phyloP scores from a whole-genome alignment of 148 eudicot species.

The Cornus suecica region DNA sequence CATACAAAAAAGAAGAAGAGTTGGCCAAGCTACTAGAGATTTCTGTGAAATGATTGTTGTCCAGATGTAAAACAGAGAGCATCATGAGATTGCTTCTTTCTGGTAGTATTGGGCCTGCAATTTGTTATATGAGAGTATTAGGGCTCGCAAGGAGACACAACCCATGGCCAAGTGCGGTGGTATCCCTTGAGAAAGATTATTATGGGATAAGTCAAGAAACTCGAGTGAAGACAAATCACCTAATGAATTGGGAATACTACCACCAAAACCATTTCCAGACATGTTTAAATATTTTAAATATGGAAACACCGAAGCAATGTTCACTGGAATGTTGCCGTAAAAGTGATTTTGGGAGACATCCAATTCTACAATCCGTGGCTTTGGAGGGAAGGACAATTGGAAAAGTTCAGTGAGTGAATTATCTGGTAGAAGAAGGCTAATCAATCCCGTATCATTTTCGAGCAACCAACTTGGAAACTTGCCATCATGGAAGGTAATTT shows the following conservation, averaged over 20 bases:
- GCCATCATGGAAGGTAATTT: too few species aligned
- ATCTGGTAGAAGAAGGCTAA: too few species aligned
- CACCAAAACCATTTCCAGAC: not conserved
- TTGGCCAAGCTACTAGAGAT: not conserved
- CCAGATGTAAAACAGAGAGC: not conserved
- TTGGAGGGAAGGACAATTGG: not conserved
- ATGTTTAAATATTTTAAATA: not conserved
- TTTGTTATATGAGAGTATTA: not conserved
- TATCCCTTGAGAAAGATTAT: not conserved
- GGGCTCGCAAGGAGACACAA: not conserved
- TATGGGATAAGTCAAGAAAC: constrained; percentile 4
- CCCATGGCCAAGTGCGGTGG: not conserved
- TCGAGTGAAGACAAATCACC: not conserved
- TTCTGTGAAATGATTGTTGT: not conserved
- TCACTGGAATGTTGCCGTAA: not conserved
- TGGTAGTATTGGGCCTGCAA: not conserved
- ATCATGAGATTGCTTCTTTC: not conserved
- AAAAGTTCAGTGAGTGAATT: not conserved
- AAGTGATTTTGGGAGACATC: not conserved
- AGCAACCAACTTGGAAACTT: too few species aligned
- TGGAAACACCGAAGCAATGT: not conserved
- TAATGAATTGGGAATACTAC: not conserved
- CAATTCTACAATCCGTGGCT: not conserved
- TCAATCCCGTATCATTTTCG: too few species aligned
- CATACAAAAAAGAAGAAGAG: not conserved